Evolutionary conservation across 176 grass and related monocot species (phyloP).

Genomic region (Areca catechu): DNA sequence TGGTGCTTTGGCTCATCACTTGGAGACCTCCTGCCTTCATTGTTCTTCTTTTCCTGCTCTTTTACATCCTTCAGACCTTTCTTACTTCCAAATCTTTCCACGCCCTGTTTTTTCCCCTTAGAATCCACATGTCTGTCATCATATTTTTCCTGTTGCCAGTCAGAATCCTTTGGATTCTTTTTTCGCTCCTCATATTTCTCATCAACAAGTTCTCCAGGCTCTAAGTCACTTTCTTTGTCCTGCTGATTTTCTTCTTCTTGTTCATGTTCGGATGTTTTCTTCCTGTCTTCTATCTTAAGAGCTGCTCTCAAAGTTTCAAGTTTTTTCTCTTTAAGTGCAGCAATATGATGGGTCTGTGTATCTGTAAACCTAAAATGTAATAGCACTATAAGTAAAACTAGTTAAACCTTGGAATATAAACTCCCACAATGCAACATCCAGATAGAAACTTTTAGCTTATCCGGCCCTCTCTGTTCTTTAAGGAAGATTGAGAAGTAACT

Average conservation of each 20-base stretch:
- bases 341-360: constrained; percentile 84
- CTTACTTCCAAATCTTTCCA: constrained; percentile 2
- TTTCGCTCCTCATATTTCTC: constrained; percentile 39
- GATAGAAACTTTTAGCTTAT: too few species aligned
- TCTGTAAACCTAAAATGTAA: constrained; percentile 40
- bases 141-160: constrained; percentile 2
- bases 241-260: constrained; percentile 23
- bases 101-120: constrained; percentile 1
- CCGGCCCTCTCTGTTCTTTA: too few species aligned
- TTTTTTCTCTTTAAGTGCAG: constrained; percentile 77
- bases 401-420: not conserved
- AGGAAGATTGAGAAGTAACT: too few species aligned
- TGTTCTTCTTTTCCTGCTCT: constrained; percentile 29
- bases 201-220: constrained; percentile 82
- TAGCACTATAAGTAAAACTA: not conserved
- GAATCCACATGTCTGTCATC: not conserved
- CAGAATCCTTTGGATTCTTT: constrained; percentile 2
- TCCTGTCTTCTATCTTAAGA: constrained; percentile 34
- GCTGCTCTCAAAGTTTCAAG: constrained; percentile 74
- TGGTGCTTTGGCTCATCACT: constrained; percentile 1
- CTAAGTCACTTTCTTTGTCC: constrained; percentile 63
- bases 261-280: constrained; percentile 10
- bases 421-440: too few species aligned
- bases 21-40: constrained; percentile 2
- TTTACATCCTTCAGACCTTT: constrained; percentile 23